These are phyloP conservation scores for Apiospora marii DNA, from an alignment of 2,329 filamentous ascomycete species.

Conservation along the genomic window DNA sequence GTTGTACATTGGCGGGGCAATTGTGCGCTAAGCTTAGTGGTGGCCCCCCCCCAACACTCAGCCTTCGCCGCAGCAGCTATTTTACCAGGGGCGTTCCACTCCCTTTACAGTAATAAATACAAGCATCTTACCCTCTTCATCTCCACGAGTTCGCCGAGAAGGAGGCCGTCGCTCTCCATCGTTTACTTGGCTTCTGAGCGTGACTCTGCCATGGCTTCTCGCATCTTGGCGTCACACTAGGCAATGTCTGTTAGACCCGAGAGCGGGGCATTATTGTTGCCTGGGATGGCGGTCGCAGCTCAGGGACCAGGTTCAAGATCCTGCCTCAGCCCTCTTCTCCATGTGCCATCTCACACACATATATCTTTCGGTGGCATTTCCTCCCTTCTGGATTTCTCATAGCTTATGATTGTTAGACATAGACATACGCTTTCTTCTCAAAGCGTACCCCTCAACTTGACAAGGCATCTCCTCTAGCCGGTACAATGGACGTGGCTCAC, in stretches of 20 bases:
- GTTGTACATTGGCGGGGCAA: too few species aligned
- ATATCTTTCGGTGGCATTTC: neutral
- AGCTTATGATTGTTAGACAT: neutral
- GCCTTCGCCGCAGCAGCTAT: neutral
- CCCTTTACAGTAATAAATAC: neutral
- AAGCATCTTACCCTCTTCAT: neutral
- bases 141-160: neutral
- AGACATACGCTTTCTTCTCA: too few species aligned
- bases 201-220: neutral
- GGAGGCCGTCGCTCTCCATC: neutral
- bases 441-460: neutral
- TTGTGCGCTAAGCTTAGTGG: too few species aligned
- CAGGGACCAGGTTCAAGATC: neutral
- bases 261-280: neutral
- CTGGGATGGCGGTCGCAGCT: neutral
- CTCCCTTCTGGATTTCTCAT: neutral
- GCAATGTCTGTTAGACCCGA: neutral
- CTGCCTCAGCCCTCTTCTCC: too few species aligned
- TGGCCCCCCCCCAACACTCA: too few species aligned
- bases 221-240: neutral
- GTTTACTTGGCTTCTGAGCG: neutral
- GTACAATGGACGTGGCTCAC: conserved; percentile 26
- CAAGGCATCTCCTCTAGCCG: neutral
- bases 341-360: neutral
- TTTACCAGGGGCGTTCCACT: neutral